A percentile compares a stretch with the other conserved stretches of the same genome.
Conservation (phyloP, 2,329 filamentous ascomycete species). For the Colletotrichum higginsianum region DNA sequence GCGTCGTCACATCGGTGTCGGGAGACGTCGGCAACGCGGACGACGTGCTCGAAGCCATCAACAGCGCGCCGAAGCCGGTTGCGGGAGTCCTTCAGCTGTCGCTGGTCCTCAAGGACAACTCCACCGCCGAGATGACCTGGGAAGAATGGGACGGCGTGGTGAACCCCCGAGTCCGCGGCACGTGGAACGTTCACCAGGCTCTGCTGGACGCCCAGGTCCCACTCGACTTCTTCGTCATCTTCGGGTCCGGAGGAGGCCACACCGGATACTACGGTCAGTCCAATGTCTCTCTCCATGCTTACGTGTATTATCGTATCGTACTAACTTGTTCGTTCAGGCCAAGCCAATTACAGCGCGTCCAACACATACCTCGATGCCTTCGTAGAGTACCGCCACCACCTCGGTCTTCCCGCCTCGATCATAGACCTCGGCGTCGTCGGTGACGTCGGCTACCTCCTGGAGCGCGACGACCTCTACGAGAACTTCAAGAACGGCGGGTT, state of each 20-base stretch:
- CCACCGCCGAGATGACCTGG: conserved; percentile 49
- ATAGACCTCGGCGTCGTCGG: conserved; percentile 56
- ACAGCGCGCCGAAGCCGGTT: not conserved
- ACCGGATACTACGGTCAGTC: conserved; percentile 47
- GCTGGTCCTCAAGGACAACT: conserved; percentile 15
- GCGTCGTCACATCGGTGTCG: not conserved
- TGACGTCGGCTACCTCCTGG: conserved; percentile 52
- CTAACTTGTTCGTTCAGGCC: conserved; percentile 42
- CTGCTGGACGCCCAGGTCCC: conserved; percentile 43
- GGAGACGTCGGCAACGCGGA: not conserved
- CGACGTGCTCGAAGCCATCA: conserved; percentile 21
- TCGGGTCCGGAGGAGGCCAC: conserved; percentile 65
- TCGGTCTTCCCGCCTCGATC: conserved; percentile 55
- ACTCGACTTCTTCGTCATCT: conserved; percentile 59
- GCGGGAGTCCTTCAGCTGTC: conserved; percentile 19
- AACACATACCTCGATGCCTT: conserved; percentile 60
- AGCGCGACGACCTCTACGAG: conserved; percentile 14
- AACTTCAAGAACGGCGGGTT: conserved; percentile 18
- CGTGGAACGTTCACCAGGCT: conserved; percentile 57
- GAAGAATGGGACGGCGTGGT: conserved; percentile 51
- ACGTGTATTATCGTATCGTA: too few relatives aligned
- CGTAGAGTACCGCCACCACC: conserved; percentile 51
- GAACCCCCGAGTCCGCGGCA: conserved; percentile 56
- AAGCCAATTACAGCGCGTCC: conserved; percentile 58
- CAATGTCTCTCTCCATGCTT: too few relatives aligned